A percentile compares a stretch with the other conserved stretches of the same genome.
Evolutionary conservation across 805 yeast genomes (phyloP).

Genomic region (Suhomyces canberraensis): DNA sequence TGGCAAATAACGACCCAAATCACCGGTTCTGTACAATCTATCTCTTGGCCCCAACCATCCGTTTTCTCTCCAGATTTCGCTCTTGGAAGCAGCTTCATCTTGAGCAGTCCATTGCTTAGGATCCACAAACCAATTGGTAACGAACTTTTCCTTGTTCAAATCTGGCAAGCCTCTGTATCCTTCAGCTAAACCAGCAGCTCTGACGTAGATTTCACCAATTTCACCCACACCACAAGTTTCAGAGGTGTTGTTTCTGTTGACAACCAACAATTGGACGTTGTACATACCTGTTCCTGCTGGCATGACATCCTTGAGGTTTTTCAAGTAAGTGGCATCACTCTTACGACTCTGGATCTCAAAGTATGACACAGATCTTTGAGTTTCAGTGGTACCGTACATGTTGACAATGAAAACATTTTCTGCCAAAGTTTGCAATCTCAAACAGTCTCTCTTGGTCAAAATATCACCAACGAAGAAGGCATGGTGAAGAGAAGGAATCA

Average conservation of each 20-base stretch:
- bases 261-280: constrained; percentile 91
- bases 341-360: constrained; percentile 79
- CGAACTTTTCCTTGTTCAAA: constrained; percentile 79
- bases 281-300: constrained; percentile 99
- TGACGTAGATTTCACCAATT: constrained; percentile 96
- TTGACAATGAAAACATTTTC: constrained; percentile 86
- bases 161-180: constrained; percentile 93
- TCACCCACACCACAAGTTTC: constrained; percentile 98
- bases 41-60: constrained; percentile 93
- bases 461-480: constrained; percentile 99
- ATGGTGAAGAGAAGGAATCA: constrained; percentile 82
- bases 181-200: constrained; percentile 97
- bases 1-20: constrained; percentile 92
- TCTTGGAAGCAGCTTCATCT: constrained; percentile 46
- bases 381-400: constrained; percentile 99
- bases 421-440: constrained; percentile 87
- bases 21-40: constrained; percentile 95
- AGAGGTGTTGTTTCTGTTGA: constrained; percentile 81
- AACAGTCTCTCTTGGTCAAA: constrained; percentile 93
- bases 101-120: constrained; percentile 57
- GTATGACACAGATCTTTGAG: constrained; percentile 96
- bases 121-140: constrained; percentile 86
- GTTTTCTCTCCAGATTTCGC: constrained; percentile 66
- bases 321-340: constrained; percentile 68
- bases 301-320: constrained; percentile 87